Percentiles rank a stretch among this genome's conserved stretches.
These are phyloP conservation scores for Russula sp. DNA, from an alignment of 768 basidiomycete genomes.

Conservation along the genomic window DNA sequence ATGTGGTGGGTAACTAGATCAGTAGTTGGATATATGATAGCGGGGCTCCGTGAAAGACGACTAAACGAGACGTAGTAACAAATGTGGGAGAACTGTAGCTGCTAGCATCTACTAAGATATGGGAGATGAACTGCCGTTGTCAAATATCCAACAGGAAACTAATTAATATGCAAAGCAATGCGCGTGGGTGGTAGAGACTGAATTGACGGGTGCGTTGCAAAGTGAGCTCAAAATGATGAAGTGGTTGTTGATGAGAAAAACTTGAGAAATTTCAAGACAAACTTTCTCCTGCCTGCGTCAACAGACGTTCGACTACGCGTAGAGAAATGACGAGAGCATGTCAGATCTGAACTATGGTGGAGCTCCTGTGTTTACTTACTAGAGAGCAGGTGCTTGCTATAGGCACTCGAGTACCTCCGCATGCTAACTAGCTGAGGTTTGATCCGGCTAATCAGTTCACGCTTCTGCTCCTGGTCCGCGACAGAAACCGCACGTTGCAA, in stretches of 20 bases:
- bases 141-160: slow-evolving; percentile 18
- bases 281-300: slow-evolving; percentile 28
- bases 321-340: slow-evolving; percentile 1
- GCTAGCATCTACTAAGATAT: slow-evolving; percentile 8
- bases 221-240: slow-evolving; percentile 12
- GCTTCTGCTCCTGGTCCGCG: slow-evolving; percentile 68
- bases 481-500: slow-evolving; percentile 70
- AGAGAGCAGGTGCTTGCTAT: slow-evolving; percentile 75
- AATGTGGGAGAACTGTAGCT: slow-evolving; percentile 12
- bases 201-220: slow-evolving; percentile 16
- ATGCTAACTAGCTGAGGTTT: slow-evolving; percentile 64
- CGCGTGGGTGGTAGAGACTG: slow-evolving; percentile 14
- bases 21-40: slow-evolving; percentile 18
- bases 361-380: slow-evolving; percentile 44
- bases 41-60: slow-evolving; percentile 9
- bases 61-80: slow-evolving; percentile 4
- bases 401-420: slow-evolving; percentile 63
- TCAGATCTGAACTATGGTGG: not conserved
- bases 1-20: slow-evolving; percentile 13
- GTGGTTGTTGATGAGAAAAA: slow-evolving; percentile 3
- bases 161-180: slow-evolving; percentile 21
- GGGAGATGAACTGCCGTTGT: slow-evolving; percentile 3
- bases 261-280: slow-evolving; percentile 3
- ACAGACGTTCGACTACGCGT: slow-evolving; percentile 57
- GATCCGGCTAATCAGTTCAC: slow-evolving; percentile 53